Evolutionary conservation across 1,284 basidiomycete species (phyloP).

Genomic region (Pseudomicrostroma phylloplanum): DNA sequence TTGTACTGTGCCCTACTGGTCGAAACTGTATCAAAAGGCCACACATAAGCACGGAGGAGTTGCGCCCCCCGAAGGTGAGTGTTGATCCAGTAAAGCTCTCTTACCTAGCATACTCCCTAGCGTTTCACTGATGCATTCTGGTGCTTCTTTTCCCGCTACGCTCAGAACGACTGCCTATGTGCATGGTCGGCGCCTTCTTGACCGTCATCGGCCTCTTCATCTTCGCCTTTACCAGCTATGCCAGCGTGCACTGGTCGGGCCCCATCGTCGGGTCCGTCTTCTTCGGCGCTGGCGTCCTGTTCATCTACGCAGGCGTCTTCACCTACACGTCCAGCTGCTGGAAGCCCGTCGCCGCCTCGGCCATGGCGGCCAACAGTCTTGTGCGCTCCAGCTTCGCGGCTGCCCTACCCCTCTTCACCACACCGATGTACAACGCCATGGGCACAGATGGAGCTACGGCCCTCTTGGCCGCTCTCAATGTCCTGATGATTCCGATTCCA

Average conservation of each 20-base stretch:
- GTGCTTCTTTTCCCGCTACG: no score
- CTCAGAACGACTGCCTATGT: constrained; percentile 48
- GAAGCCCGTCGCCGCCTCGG: constrained; percentile 25
- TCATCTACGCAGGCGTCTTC: constrained; percentile 49
- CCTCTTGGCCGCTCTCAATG: constrained; percentile 19
- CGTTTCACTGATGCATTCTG: no score
- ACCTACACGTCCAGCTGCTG: constrained; percentile 13
- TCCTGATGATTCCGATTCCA: constrained; percentile 20
- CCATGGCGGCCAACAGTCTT: constrained; percentile 15
- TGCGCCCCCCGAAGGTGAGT: constrained; percentile 62
- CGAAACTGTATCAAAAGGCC: constrained; percentile 42
- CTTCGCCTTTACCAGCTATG: constrained; percentile 19
- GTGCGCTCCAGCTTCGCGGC: constrained; percentile 11
- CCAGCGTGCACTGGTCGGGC: constrained; percentile 18
- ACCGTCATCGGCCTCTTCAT: constrained; percentile 16
- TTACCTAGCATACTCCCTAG: no score
- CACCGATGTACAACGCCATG: constrained; percentile 16
- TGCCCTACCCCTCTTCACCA: constrained; percentile 22
- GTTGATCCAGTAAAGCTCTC: constrained; percentile 1
- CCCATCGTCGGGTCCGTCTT: constrained; percentile 15
- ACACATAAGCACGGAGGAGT: constrained; percentile 53
- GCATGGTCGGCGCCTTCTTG: constrained; percentile 61
- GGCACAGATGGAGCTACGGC: constrained; percentile 17
- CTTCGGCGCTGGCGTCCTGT: constrained; percentile 60
- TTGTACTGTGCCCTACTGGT: constrained; percentile 63